Percentiles rank a stretch among this genome's conserved stretches.
Evolutionary conservation across 75 land plant genomes (phyloP).

Genomic region (Pinus tabuliformis): DNA sequence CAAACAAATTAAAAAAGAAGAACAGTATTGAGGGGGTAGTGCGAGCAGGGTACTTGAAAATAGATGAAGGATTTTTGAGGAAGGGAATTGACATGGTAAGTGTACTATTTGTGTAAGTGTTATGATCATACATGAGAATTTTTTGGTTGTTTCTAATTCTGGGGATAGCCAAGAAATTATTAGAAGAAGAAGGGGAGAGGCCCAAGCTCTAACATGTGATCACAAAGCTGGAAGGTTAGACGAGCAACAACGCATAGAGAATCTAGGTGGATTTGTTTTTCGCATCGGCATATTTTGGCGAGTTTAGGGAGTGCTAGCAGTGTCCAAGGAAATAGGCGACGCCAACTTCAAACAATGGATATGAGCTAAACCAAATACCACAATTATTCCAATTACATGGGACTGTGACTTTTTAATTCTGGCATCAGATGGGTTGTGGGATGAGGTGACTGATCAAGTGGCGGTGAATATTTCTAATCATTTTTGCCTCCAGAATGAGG

Average conservation of each 20-base stretch:
- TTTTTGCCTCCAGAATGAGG: slow-evolving; percentile 12
- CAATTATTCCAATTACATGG: slow-evolving; percentile 20
- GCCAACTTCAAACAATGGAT: slow-evolving; percentile 59
- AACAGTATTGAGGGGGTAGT: slow-evolving; percentile 31
- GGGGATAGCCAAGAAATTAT: slow-evolving; percentile 70
- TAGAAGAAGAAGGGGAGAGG: slow-evolving; percentile 49
- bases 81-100: slow-evolving; percentile 25
- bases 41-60: slow-evolving; percentile 37
- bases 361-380: slow-evolving; percentile 52
- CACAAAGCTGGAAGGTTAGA: slow-evolving; percentile 48
- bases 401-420: slow-evolving; percentile 62
- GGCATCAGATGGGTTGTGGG: slow-evolving; percentile 86
- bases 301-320: slow-evolving; percentile 55
- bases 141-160: slow-evolving; percentile 51
- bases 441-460: slow-evolving; percentile 62
- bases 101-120: slow-evolving; percentile 60
- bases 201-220: slow-evolving; percentile 44
- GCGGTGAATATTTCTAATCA: slow-evolving; percentile 39
- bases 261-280: slow-evolving; percentile 63
- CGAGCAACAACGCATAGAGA: slow-evolving; percentile 47
- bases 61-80: slow-evolving; percentile 56
- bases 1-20: not conserved
- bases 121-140: slow-evolving; percentile 36
- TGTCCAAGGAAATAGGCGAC: slow-evolving; percentile 71
- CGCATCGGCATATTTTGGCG: slow-evolving; percentile 56